These are phyloP conservation scores for Brassica juncea DNA, from an alignment of 345 rosid species.

Conservation along the genomic window DNA sequence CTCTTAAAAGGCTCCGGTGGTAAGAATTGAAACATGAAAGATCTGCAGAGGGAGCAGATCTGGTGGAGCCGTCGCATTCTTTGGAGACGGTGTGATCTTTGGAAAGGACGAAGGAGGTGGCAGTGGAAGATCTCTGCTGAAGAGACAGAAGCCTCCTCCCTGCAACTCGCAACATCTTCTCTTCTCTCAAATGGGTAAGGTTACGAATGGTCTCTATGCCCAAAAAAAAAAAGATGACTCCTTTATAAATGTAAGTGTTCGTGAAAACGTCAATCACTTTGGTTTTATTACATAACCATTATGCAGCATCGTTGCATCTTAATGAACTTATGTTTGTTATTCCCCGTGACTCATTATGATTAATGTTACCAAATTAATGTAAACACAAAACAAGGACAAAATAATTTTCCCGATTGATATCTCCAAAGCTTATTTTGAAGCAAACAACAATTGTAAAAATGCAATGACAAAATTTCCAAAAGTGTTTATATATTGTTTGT, in stretches of 20 bases:
- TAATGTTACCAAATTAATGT: background rate
- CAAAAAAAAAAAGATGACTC: background rate
- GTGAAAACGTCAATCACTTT: constrained; percentile 28
- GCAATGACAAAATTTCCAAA: constrained; percentile 1
- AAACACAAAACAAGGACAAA: background rate
- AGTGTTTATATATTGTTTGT: constrained; percentile 7
- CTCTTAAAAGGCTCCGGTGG: background rate
- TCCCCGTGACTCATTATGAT: background rate
- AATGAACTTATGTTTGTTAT: background rate
- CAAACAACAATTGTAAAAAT: constrained; percentile 24
- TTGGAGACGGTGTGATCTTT: constrained; percentile 26
- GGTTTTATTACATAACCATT: background rate
- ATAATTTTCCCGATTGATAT: constrained; percentile 15
- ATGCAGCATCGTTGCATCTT: constrained; percentile 20
- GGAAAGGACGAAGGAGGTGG: constrained; percentile 46
- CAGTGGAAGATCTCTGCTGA: constrained; percentile 47
- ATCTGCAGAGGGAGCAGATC: background rate
- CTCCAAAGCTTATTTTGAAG: constrained; percentile 30
- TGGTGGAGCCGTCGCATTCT: background rate
- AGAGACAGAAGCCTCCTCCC: constrained; percentile 71
- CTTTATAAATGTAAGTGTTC: constrained; percentile 1
- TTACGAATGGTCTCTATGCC: background rate
- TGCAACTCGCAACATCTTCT: constrained; percentile 73
- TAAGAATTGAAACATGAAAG: background rate
- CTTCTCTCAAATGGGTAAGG: constrained; percentile 31